Conservation (phyloP, 1,284 basidiomycete genomes). For the Heterobasidion annosum region DNA sequence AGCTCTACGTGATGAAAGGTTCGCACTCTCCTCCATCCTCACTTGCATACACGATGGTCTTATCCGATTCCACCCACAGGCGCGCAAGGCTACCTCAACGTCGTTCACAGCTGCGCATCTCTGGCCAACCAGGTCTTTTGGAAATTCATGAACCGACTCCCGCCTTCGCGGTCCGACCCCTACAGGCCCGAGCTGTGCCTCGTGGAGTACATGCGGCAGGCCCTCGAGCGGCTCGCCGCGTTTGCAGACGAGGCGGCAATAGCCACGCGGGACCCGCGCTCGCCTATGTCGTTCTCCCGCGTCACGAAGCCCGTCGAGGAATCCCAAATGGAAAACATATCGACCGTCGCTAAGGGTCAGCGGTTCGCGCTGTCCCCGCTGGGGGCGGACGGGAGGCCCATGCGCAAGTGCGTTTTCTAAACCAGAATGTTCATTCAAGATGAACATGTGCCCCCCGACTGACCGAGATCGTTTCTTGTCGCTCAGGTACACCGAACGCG, state of each 20-base stretch:
- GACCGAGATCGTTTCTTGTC: background rate
- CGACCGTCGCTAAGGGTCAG: conserved; percentile 35
- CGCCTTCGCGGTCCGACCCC: conserved; percentile 38
- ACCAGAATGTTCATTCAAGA: background rate
- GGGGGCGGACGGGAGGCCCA: conserved; percentile 44
- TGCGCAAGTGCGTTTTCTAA: conserved; percentile 40
- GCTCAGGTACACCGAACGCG: conserved; percentile 21
- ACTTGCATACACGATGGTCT: background rate
- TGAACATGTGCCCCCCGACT: background rate
- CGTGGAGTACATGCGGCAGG: conserved; percentile 40
- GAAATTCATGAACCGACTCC: conserved; percentile 50
- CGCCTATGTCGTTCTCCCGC: conserved; percentile 62
- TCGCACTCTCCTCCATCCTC: conserved; percentile 8
- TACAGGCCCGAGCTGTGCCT: conserved; percentile 21
- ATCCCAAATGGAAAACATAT: conserved; percentile 40
- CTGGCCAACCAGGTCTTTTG: conserved; percentile 56
- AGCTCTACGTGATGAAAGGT: conserved; percentile 62
- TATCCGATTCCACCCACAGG: conserved; percentile 23
- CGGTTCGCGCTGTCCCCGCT: conserved; percentile 48
- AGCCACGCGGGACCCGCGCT: conserved; percentile 41
- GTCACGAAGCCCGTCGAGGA: conserved; percentile 40
- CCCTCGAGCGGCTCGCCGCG: conserved; percentile 42
- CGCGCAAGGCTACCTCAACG: conserved; percentile 36
- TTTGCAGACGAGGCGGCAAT: conserved; percentile 37
- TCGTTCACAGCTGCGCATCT: conserved; percentile 38